These are phyloP conservation scores for Phaeosphaeria sp. DNA, from an alignment of 2,329 filamentous ascomycete genomes.

Conservation along the genomic window DNA sequence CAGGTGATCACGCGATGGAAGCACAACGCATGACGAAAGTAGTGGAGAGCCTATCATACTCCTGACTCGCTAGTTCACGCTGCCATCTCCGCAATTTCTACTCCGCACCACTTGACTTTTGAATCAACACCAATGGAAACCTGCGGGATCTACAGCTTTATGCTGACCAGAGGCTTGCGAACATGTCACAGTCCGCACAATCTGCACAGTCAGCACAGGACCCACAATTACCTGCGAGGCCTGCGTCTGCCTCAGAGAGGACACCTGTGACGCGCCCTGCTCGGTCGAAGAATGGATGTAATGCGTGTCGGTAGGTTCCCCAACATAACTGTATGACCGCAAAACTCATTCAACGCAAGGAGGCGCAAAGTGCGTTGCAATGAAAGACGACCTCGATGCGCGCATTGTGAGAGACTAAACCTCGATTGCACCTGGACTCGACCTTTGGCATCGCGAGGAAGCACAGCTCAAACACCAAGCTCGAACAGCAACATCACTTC, in stretches of 20 bases:
- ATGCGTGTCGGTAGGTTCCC: slow-evolving; percentile 33
- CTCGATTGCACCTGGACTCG: slow-evolving; percentile 61
- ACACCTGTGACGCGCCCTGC: slow-evolving; percentile 30
- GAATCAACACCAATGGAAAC: not conserved
- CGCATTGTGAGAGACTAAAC: slow-evolving; percentile 61
- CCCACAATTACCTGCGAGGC: slow-evolving; percentile 19
- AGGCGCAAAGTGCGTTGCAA: slow-evolving; percentile 64
- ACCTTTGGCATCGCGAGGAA: slow-evolving; percentile 20
- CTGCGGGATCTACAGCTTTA: not conserved
- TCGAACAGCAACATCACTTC: slow-evolving; percentile 6
- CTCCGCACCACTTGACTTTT: slow-evolving; percentile 2
- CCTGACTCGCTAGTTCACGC: slow-evolving; percentile 12
- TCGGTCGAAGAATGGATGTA: slow-evolving; percentile 41
- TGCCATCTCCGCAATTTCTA: slow-evolving; percentile 16
- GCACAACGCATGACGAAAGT: not conserved
- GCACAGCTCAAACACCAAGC: slow-evolving; percentile 23
- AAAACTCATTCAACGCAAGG: slow-evolving; percentile 34
- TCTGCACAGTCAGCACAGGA: no score
- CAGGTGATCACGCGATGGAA: not conserved
- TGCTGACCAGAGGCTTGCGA: not conserved
- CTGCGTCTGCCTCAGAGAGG: slow-evolving; percentile 16
- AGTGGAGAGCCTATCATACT: not conserved
- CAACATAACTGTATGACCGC: not conserved
- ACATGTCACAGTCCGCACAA: slow-evolving; percentile 34
- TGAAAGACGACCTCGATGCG: slow-evolving; percentile 60